Percentiles rank a stretch among this genome's conserved stretches.
Conservation (phyloP, 179 eudicot genomes). For the Silene vulgaris region DNA sequence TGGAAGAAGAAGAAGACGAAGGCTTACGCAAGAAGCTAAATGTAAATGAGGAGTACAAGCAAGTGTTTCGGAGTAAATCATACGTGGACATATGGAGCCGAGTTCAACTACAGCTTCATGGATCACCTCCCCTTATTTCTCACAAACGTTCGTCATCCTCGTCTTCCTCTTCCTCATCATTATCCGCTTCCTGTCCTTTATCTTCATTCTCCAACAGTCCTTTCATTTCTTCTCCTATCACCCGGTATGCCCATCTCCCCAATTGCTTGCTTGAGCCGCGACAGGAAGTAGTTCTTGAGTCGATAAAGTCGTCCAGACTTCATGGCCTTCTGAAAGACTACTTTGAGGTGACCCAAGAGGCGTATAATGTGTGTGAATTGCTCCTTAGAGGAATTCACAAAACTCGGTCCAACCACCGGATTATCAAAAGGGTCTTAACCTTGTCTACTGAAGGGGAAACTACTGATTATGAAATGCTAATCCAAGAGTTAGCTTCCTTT, state of each 20-base stretch:
- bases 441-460: slow-evolving; percentile 17
- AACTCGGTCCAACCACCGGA: slow-evolving; percentile 39
- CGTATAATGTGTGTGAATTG: slow-evolving; percentile 47
- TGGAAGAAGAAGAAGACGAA: background rate
- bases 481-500: slow-evolving; percentile 39
- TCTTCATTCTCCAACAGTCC: no score
- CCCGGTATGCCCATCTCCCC: slow-evolving; percentile 29
- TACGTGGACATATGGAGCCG: slow-evolving; percentile 46
- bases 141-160: background rate
- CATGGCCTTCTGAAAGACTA: slow-evolving; percentile 42
- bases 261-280: slow-evolving; percentile 46
- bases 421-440: slow-evolving; percentile 34
- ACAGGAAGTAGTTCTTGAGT: slow-evolving; percentile 39
- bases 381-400: slow-evolving; percentile 49
- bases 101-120: slow-evolving; percentile 29
- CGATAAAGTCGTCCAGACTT: slow-evolving; percentile 30
- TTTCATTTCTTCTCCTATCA: no score
- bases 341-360: slow-evolving; percentile 51
- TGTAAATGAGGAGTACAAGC: slow-evolving; percentile 56
- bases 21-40: slow-evolving; percentile 36
- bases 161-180: slow-evolving; percentile 13
- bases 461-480: slow-evolving; percentile 18
- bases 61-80: slow-evolving; percentile 59
- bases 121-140: no score
- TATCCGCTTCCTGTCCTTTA: slow-evolving; percentile 19